Percentiles rank a stretch among this genome's conserved stretches.
phyloP scores from a whole-genome alignment of 2,329 filamentous ascomycete genomes.

The Chlorencoelia australis region DNA sequence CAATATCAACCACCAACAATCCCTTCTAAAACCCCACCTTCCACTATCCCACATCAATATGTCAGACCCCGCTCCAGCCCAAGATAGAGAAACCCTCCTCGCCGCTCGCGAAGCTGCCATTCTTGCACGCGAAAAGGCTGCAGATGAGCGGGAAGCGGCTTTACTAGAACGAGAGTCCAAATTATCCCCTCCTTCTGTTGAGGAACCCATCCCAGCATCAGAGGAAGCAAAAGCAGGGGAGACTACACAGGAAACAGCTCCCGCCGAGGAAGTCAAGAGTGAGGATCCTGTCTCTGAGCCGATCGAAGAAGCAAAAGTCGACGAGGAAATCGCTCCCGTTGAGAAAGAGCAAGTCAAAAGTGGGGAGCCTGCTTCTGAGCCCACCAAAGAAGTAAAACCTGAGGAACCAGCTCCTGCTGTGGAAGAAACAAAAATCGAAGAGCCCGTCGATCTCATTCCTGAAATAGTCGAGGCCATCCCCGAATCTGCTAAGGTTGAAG shows the following conservation, averaged over 20 bases:
- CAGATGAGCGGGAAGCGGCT: constrained; percentile 3
- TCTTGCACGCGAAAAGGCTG: constrained; percentile 3
- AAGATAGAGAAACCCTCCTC: constrained; percentile 3
- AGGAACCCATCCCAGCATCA: neutral
- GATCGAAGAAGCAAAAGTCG: neutral
- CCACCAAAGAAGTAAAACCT: neutral
- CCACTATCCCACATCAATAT: too few species aligned
- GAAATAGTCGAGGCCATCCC: neutral
- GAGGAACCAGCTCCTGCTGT: neutral
- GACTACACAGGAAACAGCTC: too few species aligned
- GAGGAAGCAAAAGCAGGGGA: neutral
- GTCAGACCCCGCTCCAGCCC: constrained; percentile 9
- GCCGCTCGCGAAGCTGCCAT: constrained; percentile 9
- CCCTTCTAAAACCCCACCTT: too few species aligned
- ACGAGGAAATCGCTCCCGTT: neutral
- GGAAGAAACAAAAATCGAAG: neutral
- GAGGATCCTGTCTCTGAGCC: neutral
- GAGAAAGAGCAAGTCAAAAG: neutral
- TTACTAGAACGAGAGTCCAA: neutral
- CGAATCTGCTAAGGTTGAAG: neutral
- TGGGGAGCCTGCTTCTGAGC: neutral
- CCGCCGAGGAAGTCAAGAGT: too few species aligned
- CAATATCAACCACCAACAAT: too few species aligned
- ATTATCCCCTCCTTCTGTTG: neutral
- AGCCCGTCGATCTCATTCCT: neutral